Percentiles rank a stretch among this genome's conserved stretches.
Evolutionary conservation across 345 rosid genomes (phyloP).

Genomic region (Eucalyptus marginata): DNA sequence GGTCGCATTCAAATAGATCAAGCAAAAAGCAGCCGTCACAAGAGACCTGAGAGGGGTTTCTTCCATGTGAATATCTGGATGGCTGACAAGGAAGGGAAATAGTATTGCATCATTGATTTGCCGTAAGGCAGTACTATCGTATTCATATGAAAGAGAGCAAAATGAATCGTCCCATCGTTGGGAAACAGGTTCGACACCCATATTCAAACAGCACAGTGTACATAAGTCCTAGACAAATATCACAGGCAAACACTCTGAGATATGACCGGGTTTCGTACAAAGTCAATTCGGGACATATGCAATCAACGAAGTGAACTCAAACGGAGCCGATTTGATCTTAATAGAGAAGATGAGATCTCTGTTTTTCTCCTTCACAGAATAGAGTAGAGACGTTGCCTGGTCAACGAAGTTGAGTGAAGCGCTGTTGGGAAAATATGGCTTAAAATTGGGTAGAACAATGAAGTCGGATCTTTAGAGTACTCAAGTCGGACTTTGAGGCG

Average conservation of each 20-base stretch:
- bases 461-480: too few species aligned
- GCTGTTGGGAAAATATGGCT: too few species aligned
- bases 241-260: too few species aligned
- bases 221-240: too few species aligned
- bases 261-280: not conserved
- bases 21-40: not conserved
- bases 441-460: too few species aligned
- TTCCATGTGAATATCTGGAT: slow-evolving; percentile 70
- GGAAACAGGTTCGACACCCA: not conserved
- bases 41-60: slow-evolving; percentile 12
- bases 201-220: not conserved
- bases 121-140: slow-evolving; percentile 47
- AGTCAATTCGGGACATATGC: not conserved
- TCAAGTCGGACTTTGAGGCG: too few species aligned
- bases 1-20: not conserved
- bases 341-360: not conserved
- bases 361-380: not conserved
- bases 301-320: not conserved
- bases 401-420: not conserved
- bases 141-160: not conserved
- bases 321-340: not conserved
- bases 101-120: slow-evolving; percentile 48
- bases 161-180: not conserved
- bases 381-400: not conserved
- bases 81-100: slow-evolving; percentile 67